Conservation (phyloP, 352 stramenopile species). For the Globisporangium parvum region DNA sequence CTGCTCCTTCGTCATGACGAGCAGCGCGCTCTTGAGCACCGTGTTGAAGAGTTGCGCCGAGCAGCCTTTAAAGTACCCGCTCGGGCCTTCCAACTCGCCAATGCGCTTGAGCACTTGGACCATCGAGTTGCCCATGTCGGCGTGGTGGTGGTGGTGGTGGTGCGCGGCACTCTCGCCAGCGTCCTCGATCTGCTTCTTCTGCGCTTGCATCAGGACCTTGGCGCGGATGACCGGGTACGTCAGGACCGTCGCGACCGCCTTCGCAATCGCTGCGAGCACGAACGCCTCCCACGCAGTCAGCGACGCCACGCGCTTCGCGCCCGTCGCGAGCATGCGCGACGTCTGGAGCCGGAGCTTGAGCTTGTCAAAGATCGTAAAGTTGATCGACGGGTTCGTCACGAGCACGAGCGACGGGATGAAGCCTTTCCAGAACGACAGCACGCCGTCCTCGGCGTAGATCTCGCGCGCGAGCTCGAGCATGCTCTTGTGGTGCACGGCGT, state of each 20-base stretch:
- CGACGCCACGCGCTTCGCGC: conserved; percentile 31
- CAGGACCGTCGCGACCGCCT: conserved; percentile 75
- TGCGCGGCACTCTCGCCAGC: too few species aligned
- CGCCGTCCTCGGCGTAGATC: conserved; percentile 66
- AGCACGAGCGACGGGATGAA: conserved; percentile 84
- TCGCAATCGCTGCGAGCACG: conserved; percentile 71
- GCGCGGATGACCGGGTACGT: conserved; percentile 88
- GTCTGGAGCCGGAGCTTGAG: conserved; percentile 67
- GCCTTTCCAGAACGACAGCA: conserved; percentile 84
- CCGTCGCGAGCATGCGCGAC: conserved; percentile 37
- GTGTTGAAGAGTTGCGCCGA: conserved; percentile 79
- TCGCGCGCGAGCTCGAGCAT: conserved; percentile 43
- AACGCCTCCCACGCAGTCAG: conserved; percentile 76
- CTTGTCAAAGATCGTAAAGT: conserved; percentile 86
- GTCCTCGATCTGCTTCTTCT: conserved; percentile 50
- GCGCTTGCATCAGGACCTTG: conserved; percentile 84
- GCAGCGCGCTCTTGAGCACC: conserved; percentile 73
- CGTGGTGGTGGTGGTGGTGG: conserved; percentile 33
- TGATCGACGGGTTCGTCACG: conserved; percentile 86
- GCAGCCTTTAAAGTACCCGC: conserved; percentile 72
- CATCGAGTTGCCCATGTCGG: conserved; percentile 54
- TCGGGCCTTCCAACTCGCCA: conserved; percentile 45
- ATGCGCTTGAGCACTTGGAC: conserved; percentile 61
- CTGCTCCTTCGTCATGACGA: conserved; percentile 84
- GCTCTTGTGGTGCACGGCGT: conserved; percentile 19